Base-by-base conservation (phyloP, 164 flowering plant species). In the Paratinospora sagittata region DNA sequence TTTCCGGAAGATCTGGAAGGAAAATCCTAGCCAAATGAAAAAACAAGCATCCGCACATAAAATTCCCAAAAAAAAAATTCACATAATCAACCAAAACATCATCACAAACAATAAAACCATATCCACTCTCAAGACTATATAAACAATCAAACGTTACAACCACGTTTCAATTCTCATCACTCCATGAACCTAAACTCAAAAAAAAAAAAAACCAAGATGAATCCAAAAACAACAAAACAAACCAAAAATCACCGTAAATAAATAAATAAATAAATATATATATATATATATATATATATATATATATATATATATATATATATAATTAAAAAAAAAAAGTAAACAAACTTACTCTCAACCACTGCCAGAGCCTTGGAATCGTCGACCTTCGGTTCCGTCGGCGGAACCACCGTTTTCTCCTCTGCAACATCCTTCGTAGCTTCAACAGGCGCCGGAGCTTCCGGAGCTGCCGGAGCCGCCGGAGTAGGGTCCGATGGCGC, bases 361-460 rank as follows among this genome's bases (percentile, higher is more conserved):
- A 80, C 71, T 3, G 85, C 80, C 23, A 85, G 80, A 74, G 89
- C 85, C 74, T 86, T 87, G 70, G 89, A 72, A 17, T 83, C 88
- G 14, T 83, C 86, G 52, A 66, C 72, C 64, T 79, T 83, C 49
- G 71, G 80, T 61, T 69, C 78, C 30, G 81, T 66, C 27, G 74
- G 63, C 41, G 83, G 84, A 55, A 70, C 67, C 21, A 70, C 78
- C 21, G 83, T 36, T 72, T 86, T 86, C 80, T 86, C 86, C 61
- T 78, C 79, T 6, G 75, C 64, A 2, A 75, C 85, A 41, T 72
- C 82, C 65, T 72, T 76, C 5, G 72, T 60, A n/a, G 81, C 30
- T 37, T 63, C 79, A 7, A 49, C 74, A 26, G 75, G n/a, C 17
- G 64, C 70, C 24, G 70, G 41, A 12, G 39, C 33, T n/a, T n/a